Percentiles rank a stretch among this genome's conserved stretches.
Evolutionary conservation across 140 eudicot genomes (phyloP).

Genomic region (Cichorium intybus): DNA sequence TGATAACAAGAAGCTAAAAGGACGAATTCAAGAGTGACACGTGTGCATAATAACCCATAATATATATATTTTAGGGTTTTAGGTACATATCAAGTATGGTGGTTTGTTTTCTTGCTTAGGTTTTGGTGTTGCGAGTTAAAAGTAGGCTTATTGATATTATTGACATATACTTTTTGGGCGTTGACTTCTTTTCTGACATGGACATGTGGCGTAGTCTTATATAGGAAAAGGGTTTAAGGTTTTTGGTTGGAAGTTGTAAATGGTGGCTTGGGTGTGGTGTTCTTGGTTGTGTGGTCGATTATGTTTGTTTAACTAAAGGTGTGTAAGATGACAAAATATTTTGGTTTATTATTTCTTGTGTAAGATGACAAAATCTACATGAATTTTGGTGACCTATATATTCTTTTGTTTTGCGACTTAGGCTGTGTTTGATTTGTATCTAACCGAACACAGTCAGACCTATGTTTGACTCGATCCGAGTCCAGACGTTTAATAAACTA

Average conservation of each 20-base stretch:
- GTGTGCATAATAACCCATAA: constrained; percentile 22
- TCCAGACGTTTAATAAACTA: no score
- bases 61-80: constrained; percentile 23
- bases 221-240: constrained; percentile 16
- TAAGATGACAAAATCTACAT: not conserved
- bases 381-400: not conserved
- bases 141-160: constrained; percentile 19
- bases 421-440: no score
- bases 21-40: constrained; percentile 14
- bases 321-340: constrained; percentile 11
- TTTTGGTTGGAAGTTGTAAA: constrained; percentile 35
- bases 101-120: constrained; percentile 9
- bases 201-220: not conserved
- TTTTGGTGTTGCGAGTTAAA: constrained; percentile 8
- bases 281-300: constrained; percentile 17
- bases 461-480: no score
- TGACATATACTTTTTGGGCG: constrained; percentile 7
- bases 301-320: constrained; percentile 17
- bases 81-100: constrained; percentile 18
- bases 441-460: no score
- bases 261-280: constrained; percentile 19
- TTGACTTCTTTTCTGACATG: constrained; percentile 1
- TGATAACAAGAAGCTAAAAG: constrained; percentile 32
- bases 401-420: no score
- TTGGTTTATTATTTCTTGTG: constrained; percentile 14